phyloP scores from a whole-genome alignment of 1,284 basidiomycete species.

The Boletellus deceptivus region DNA sequence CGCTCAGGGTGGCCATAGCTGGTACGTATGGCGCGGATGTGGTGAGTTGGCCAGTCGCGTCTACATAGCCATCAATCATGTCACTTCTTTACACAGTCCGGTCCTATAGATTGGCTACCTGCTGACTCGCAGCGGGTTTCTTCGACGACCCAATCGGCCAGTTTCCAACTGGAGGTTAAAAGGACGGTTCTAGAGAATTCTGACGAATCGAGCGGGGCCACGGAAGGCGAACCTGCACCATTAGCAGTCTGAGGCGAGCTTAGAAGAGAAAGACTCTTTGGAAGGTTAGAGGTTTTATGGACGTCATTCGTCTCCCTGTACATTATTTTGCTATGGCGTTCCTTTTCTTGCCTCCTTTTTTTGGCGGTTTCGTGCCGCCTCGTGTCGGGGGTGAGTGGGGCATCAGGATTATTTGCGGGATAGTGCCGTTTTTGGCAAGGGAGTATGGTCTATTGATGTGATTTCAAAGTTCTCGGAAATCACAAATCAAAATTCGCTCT shows the following conservation, averaged over 20 bases:
- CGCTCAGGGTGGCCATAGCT: conserved; percentile 5
- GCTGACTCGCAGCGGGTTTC: background rate
- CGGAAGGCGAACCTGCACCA: background rate
- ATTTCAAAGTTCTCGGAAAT: too few species aligned
- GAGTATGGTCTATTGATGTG: too few species aligned
- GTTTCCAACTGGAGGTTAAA: background rate
- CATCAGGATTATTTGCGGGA: too few species aligned
- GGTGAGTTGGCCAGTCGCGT: background rate
- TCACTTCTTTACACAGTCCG: background rate
- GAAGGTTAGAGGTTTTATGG: background rate
- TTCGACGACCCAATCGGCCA: background rate
- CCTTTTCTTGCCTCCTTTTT: too few species aligned
- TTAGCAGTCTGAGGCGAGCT: background rate
- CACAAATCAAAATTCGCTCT: too few species aligned
- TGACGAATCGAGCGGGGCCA: background rate
- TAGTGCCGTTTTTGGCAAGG: too few species aligned
- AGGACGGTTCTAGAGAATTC: background rate
- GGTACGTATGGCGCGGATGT: background rate
- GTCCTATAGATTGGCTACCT: background rate
- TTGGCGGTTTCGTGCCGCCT: too few species aligned
- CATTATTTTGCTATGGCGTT: too few species aligned
- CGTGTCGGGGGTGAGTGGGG: too few species aligned
- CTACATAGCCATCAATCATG: background rate
- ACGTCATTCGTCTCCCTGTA: background rate
- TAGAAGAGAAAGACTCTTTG: too few species aligned